Evolutionary conservation across 768 basidiomycete genomes (phyloP), one percentile per base, ranked within the genome.

Genomic region (Austroboletus festivus): DNA sequence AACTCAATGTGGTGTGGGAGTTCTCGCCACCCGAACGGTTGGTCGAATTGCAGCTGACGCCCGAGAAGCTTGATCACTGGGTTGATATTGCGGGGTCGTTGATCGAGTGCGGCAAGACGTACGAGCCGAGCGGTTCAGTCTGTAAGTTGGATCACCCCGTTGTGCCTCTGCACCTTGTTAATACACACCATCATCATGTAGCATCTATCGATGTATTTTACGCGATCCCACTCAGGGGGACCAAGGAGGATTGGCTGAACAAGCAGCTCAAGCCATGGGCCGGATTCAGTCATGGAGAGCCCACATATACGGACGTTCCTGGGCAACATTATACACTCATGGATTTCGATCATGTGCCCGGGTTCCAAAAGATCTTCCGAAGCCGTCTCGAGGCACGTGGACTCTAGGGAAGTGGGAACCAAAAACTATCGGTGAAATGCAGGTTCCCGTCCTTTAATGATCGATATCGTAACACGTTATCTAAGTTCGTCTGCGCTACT

Each of bases 51-150:
- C 34, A 35, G 16, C 34, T 35, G 8, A 35, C 34, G 34, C 34
- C 34, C 34, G 34, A 35, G 34, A 35, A 35, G 34, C 34, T 35
- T n/a, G 34, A 35, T 15, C 34, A 35, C 34, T 35, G 34, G 34
- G 34, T 35, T 5, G 34, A 35, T 15, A 60, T 67, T 7, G 65
- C 63, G 0, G 60, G 62, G 1, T 65, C 64, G 7, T n/a, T 65
- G 34, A 67, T 65, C 48, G 60, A 65, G 50, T 65, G 64, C 26
- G 64, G 65, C 1, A 67, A 67, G 51, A 37, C 44, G 2, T 65
- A 67, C 47, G 47, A 60, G 19, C 64, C 64, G 0, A 23, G 46
- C 1, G 20, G 53, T 12, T 67, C 65, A 33, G 62, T 64, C 11
- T 53, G 63, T 65, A 39, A 54, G 63, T 67, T 18, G n/a, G n/a